Percentiles rank a stretch among this genome's conserved stretches.
Conservation (phyloP, 805 yeast genomes). For the Metschnikowia similis region DNA sequence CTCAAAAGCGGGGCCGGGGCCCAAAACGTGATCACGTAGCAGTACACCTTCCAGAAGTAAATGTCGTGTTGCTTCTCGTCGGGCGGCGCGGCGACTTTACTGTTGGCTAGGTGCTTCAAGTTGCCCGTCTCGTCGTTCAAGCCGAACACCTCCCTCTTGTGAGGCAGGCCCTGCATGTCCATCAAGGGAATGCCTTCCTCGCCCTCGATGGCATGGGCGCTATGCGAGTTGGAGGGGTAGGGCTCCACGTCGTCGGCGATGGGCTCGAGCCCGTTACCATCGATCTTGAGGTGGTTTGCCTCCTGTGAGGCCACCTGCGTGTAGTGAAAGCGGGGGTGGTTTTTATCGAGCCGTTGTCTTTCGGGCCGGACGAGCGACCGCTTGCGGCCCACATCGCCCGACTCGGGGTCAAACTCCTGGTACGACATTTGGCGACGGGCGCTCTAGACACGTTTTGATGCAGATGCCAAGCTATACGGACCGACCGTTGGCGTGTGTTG, state of each 20-base stretch:
- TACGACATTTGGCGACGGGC: constrained; percentile 13
- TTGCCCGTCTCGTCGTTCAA: constrained; percentile 53
- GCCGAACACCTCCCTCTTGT: constrained; percentile 48
- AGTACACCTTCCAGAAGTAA: constrained; percentile 75
- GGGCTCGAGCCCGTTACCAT: constrained; percentile 69
- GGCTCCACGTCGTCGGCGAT: constrained; percentile 24
- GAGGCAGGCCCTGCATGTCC: constrained; percentile 26
- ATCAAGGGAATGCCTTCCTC: constrained; percentile 43
- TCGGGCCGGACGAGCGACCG: constrained; percentile 82
- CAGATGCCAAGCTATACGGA: too few relatives aligned
- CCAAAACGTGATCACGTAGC: constrained; percentile 83
- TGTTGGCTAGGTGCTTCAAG: constrained; percentile 23
- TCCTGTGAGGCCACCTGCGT: constrained; percentile 69
- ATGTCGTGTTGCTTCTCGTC: constrained; percentile 18
- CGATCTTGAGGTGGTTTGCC: constrained; percentile 55
- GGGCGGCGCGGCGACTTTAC: constrained; percentile 12
- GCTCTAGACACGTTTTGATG: too few relatives aligned
- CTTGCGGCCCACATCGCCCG: constrained; percentile 46
- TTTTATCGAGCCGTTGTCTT: constrained; percentile 60
- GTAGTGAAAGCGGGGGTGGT: constrained; percentile 75
- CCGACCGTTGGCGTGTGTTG: too few relatives aligned
- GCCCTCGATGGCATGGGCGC: constrained; percentile 7
- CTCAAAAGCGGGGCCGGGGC: constrained; percentile 74
- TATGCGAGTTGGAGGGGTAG: not conserved
- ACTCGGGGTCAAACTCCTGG: constrained; percentile 40